phyloP scores from a whole-genome alignment of 768 basidiomycete genomes.

The Leccinellum albellum region DNA sequence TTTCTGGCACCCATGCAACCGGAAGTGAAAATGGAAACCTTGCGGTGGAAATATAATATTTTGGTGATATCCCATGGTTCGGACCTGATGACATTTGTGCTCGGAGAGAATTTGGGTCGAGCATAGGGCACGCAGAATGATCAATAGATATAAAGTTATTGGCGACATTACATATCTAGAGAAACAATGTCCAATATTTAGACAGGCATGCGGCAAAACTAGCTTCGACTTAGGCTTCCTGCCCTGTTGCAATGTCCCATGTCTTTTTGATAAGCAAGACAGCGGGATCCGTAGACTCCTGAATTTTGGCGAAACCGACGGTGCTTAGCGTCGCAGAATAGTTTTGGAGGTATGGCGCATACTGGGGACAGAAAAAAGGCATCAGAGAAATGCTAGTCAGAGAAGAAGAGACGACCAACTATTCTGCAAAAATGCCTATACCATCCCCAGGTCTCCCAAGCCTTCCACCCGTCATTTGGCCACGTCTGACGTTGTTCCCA shows the following conservation, averaged over 20 bases:
- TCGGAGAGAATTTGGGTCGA: neutral
- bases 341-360: constrained; percentile 73
- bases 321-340: constrained; percentile 68
- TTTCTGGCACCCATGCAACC: no score
- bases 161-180: neutral
- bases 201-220: neutral
- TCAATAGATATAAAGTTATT: constrained; percentile 20
- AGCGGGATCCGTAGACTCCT: constrained; percentile 53
- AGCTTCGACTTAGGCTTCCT: constrained; percentile 35
- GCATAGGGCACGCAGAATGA: constrained; percentile 1
- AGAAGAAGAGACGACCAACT: constrained; percentile 42
- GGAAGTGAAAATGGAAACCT: no score
- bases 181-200: neutral
- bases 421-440: constrained; percentile 82
- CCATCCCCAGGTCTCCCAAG: constrained; percentile 91
- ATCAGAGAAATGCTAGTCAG: neutral
- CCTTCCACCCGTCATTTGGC: constrained; percentile 73
- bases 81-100: no score
- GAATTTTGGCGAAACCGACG: constrained; percentile 64
- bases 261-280: constrained; percentile 58
- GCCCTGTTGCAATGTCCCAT: constrained; percentile 69
- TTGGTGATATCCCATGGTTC: no score
- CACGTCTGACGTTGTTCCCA: constrained; percentile 72
- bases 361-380: constrained; percentile 40
- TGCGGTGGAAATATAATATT: no score